phyloP scores from a whole-genome alignment of 352 stramenopile species.

The Phytophthora syringae region DNA sequence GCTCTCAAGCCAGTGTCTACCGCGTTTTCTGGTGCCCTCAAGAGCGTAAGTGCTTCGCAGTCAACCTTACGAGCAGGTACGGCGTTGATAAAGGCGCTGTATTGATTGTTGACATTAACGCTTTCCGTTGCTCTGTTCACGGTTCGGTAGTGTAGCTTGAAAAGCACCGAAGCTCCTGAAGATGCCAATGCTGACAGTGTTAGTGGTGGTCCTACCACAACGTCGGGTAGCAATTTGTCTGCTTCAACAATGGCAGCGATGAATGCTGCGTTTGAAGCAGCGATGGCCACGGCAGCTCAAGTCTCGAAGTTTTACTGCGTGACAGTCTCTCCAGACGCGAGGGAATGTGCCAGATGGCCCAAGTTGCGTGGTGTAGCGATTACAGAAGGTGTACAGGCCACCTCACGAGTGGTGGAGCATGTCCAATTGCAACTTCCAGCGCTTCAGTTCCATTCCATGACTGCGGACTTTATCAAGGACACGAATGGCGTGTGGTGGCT shows the following conservation, averaged over 20 bases:
- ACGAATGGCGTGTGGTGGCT: slow-evolving; percentile 69
- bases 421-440: slow-evolving; percentile 62
- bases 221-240: background rate
- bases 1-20: slow-evolving; percentile 73
- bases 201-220: background rate
- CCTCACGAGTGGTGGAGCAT: slow-evolving; percentile 68
- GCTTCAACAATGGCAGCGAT: slow-evolving; percentile 23
- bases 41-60: slow-evolving; percentile 63
- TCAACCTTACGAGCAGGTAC: slow-evolving; percentile 83
- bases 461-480: slow-evolving; percentile 78
- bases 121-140: slow-evolving; percentile 17
- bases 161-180: slow-evolving; percentile 30
- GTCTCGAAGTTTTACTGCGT: slow-evolving; percentile 52
- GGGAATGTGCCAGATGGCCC: slow-evolving; percentile 39
- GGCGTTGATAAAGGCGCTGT: background rate
- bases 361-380: slow-evolving; percentile 69
- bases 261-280: slow-evolving; percentile 33
- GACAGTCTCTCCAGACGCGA: slow-evolving; percentile 43
- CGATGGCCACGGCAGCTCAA: slow-evolving; percentile 32
- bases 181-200: slow-evolving; percentile 8
- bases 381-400: slow-evolving; percentile 50
- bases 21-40: slow-evolving; percentile 64
- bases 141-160: slow-evolving; percentile 45
- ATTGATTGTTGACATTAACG: background rate
- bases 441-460: slow-evolving; percentile 64